Conservation (phyloP, 805 yeast species). For the Candida montana region DNA sequence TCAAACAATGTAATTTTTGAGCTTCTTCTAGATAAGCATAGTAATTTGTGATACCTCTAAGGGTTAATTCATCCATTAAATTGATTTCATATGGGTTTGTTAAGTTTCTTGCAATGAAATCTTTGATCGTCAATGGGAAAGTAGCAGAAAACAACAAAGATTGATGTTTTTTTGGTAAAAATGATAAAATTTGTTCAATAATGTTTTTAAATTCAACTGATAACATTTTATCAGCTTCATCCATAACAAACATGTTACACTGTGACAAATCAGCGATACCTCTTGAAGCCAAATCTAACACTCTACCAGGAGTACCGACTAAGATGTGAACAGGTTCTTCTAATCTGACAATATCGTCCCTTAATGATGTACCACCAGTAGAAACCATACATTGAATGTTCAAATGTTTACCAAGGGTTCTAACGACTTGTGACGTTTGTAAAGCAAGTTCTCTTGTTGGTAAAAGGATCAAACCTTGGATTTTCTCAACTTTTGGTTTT, state of each 20-base stretch:
- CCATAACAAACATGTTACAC: conserved; percentile 90
- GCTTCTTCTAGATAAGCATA: conserved; percentile 98
- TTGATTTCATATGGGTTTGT: conserved; percentile 92
- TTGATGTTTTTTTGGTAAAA: conserved; percentile 77
- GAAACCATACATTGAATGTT: conserved; percentile 94
- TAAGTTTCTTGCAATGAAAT: conserved; percentile 87
- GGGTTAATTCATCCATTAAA: conserved; percentile 94
- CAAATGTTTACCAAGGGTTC: conserved; percentile 91
- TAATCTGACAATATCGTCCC: conserved; percentile 91
- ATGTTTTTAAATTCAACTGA: conserved; percentile 84
- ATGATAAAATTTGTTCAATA: conserved; percentile 78
- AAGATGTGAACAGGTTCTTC: conserved; percentile 89
- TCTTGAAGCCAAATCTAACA: conserved; percentile 88
- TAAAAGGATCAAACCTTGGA: conserved; percentile 88
- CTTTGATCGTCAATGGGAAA: conserved; percentile 89
- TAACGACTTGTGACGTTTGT: conserved; percentile 95
- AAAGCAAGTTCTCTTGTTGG: conserved; percentile 98
- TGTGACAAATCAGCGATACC: conserved; percentile 80
- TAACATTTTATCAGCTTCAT: conserved; percentile 97
- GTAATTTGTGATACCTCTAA: conserved; percentile 94
- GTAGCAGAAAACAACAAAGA: conserved; percentile 90
- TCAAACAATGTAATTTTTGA: conserved; percentile 92
- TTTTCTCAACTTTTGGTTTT: conserved; percentile 76
- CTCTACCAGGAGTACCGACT: conserved; percentile 98
- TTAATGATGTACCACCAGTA: conserved; percentile 93